Percentiles rank a stretch among this genome's conserved stretches.
phyloP scores from a whole-genome alignment of 2,329 filamentous ascomycete species.

The Biscogniauxia sp. region DNA sequence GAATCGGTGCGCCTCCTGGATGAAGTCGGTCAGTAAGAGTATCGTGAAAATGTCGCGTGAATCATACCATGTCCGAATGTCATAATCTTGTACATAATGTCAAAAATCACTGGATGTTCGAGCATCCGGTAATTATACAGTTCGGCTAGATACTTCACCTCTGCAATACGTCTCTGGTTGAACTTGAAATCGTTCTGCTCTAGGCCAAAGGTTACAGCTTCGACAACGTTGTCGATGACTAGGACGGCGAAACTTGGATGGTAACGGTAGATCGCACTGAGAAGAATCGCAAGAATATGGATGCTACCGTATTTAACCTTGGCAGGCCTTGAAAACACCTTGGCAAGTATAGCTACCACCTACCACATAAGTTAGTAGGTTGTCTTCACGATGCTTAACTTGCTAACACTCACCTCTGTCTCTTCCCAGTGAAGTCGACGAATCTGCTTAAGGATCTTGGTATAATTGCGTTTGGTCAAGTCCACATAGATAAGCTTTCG shows the following conservation, averaged over 20 bases:
- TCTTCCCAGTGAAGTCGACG: constrained; percentile 98
- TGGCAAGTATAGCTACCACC: constrained; percentile 76
- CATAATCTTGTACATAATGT: constrained; percentile 89
- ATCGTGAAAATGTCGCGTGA: not conserved
- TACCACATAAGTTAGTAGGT: constrained; percentile 27
- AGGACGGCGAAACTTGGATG: constrained; percentile 87
- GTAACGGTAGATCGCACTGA: constrained; percentile 85
- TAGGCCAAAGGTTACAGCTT: constrained; percentile 81
- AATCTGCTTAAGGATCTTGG: constrained; percentile 90
- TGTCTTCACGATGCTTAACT: not conserved
- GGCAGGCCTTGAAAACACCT: constrained; percentile 91
- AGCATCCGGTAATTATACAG: constrained; percentile 98
- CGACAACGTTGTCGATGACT: constrained; percentile 89
- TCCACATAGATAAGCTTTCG: constrained; percentile 91
- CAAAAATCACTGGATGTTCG: constrained; percentile 92
- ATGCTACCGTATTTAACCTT: constrained; percentile 99
- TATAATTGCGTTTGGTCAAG: constrained; percentile 89
- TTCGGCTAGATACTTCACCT: constrained; percentile 94
- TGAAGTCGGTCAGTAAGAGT: constrained; percentile 7
- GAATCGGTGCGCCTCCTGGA: constrained; percentile 72
- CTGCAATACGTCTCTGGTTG: constrained; percentile 90
- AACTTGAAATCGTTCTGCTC: constrained; percentile 98
- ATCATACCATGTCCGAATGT: constrained; percentile 79
- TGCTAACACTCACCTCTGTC: constrained; percentile 57
- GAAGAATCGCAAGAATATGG: constrained; percentile 84